Base-by-base conservation (phyloP, 768 basidiomycete genomes). In the Glaciozyma martinii region DNA sequence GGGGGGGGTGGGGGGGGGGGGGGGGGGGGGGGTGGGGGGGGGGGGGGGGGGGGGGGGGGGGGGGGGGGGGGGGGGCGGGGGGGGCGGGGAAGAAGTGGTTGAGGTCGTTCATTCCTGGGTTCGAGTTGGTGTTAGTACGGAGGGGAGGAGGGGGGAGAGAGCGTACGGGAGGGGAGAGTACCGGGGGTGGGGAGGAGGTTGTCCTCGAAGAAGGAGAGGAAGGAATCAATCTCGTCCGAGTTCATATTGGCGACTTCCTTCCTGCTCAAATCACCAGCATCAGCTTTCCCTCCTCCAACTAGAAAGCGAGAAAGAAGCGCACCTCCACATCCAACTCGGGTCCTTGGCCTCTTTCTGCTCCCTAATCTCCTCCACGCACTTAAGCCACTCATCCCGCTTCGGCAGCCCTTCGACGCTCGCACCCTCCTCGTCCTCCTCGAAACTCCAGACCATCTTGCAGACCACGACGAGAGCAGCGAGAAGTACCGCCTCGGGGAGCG, bases 201-300 rank as follows among this genome's bases (percentile, higher is more conserved):
- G 9, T 1, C 6, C 60, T 69, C 68, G 59, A 69, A 63, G 37
- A 66, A 69, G 52, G 59, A 63, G 43, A 69, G 62, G 53, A 66
- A 69, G 1, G 59, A 62, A 23, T 69, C 68, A 7, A 69, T 55
- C 6, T 69, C 68, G 21, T 58, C 46, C 2, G 3, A 37, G 2
- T 1, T 5, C 60, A 68, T 55, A 3, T 59, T 54, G 21, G 16
- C 57, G 9, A 53, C 52, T 3, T 60, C 60, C 3, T 37, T 29
- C 18, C 66, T 67, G 56, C 37, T 40, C 37, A 13, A 13, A 8
- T 13, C 37, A 1, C 16, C 33, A 16, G 27, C 27, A 30, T 25
- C 37, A 42, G 19, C 23, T 44, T 19, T 5, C 23, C 1, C 21
- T 1, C 5, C 21, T 3, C 15, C 6, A 12, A 21, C 4, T 0